Conservation (phyloP, 2,329 filamentous ascomycete species). For the Emmonsiellopsis sp. region DNA sequence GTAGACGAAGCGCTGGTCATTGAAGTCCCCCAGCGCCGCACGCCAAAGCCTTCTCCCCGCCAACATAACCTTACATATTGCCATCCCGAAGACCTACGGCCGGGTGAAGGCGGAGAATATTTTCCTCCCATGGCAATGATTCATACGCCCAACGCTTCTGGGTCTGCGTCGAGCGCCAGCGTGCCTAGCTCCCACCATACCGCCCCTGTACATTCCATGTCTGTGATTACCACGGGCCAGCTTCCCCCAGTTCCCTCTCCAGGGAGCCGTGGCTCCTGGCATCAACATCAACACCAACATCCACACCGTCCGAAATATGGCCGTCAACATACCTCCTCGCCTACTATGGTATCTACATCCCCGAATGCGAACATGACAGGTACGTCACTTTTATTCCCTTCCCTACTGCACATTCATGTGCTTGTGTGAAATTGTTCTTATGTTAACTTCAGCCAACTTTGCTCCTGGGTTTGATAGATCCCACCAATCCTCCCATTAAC, state of each 20-base stretch:
- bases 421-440: not conserved
- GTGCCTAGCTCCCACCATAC: slow-evolving; percentile 28
- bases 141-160: slow-evolving; percentile 33
- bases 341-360: slow-evolving; percentile 52
- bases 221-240: slow-evolving; percentile 71
- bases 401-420: not conserved
- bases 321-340: slow-evolving; percentile 71
- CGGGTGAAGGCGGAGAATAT: slow-evolving; percentile 67
- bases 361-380: slow-evolving; percentile 25
- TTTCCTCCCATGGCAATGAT: slow-evolving; percentile 61
- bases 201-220: slow-evolving; percentile 56
- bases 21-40: slow-evolving; percentile 67
- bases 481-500: slow-evolving; percentile 34
- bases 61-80: slow-evolving; percentile 33
- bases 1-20: slow-evolving; percentile 87
- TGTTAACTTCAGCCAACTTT: not conserved
- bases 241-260: slow-evolving; percentile 74
- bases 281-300: slow-evolving; percentile 47
- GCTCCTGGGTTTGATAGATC: slow-evolving; percentile 11
- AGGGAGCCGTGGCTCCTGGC: slow-evolving; percentile 51
- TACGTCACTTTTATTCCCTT: slow-evolving; percentile 1
- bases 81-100: slow-evolving; percentile 52
- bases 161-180: slow-evolving; percentile 32
- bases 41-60: slow-evolving; percentile 71
- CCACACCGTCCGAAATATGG: slow-evolving; percentile 51